Evolutionary conservation across 331 rosid species (phyloP), one percentile per base, ranked within the genome.

Genomic region (Arachis monticola): DNA sequence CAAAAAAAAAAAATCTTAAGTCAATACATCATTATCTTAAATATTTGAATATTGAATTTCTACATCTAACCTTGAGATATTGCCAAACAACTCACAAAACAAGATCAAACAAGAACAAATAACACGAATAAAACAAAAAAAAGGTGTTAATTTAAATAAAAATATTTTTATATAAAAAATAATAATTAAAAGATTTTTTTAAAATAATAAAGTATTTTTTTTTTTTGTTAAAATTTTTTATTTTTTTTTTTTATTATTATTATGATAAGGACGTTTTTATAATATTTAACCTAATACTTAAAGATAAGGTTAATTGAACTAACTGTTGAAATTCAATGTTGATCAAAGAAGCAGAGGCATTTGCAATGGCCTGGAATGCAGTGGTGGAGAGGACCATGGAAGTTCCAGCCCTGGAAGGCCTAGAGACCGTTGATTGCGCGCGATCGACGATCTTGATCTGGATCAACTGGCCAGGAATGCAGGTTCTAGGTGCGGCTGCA

Each of bases 281-380:
- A 17, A 17, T 17, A 17, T 17, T 17, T 35, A 7, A 17, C 0
- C n/a, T 38, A 56, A 5, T 0, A 69, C 40, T 35, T 35, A 35
- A 35, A 35, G 40, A 35, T 2, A 35, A 35, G 40, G 12, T 10
- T 3, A 17, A 9, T 64, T 45, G 47, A 12, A 82, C 91, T 73
- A 56, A 90, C 96, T 86, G 85, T 11, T 86, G 91, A 58, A 77
- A 90, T 77, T 90, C 96, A 1, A 88, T 66, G 87, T 90, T 88
- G 30, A 90, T 70, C 42, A 80, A 77, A 0, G 87, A 1, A 0
- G 87, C 73, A n/a, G 89, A 78, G 10, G 74, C 11, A 1, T 87
- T 76, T 5, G 94, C 92, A 17, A 93, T 83, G 17, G 82, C 78
- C 7, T 73, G 71, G 47, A 87, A 93, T 10, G 97, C 96, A 7